Conservation (phyloP, 2,329 filamentous ascomycete species). For the Aspergillus neotritici region DNA sequence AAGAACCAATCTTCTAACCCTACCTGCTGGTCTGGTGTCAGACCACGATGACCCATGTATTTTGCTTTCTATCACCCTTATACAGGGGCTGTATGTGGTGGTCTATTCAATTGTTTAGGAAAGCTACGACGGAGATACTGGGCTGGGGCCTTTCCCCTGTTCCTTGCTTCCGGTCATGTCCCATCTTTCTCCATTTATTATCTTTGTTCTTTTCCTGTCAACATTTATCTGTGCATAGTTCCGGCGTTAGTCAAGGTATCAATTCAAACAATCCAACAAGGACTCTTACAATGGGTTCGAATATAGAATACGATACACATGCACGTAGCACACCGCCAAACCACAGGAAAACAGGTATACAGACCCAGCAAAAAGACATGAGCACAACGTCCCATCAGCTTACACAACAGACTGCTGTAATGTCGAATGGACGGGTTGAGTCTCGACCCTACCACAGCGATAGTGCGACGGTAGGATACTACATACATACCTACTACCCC, state of each 20-base stretch:
- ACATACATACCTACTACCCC: too few species aligned
- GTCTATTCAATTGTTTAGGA: not conserved
- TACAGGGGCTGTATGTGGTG: not conserved
- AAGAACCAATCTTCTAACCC: constrained; percentile 6
- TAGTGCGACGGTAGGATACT: too few species aligned
- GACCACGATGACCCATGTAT: constrained; percentile 12
- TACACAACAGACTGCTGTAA: too few species aligned
- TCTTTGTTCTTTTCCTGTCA: not conserved
- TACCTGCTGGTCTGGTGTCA: constrained; percentile 11
- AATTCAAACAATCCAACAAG: too few species aligned
- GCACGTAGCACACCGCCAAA: not conserved
- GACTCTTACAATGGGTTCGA: too few species aligned
- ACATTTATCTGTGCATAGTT: constrained; percentile 23
- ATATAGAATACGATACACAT: not conserved
- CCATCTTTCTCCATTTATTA: constrained; percentile 1
- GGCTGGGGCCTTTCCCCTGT: not conserved
- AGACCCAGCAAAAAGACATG: too few species aligned
- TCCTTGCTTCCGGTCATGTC: constrained; percentile 1
- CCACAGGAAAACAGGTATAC: too few species aligned
- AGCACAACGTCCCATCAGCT: too few species aligned
- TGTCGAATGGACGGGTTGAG: too few species aligned
- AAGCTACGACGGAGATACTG: constrained; percentile 6
- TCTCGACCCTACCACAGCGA: too few species aligned
- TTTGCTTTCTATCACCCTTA: constrained; percentile 9
- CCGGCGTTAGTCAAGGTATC: constrained; percentile 16